A percentile compares a stretch with the other conserved stretches of the same genome.
These are phyloP conservation scores for Thozetella sp. DNA, from an alignment of 495 filamentous ascomycete genomes.

Conservation along the genomic window DNA sequence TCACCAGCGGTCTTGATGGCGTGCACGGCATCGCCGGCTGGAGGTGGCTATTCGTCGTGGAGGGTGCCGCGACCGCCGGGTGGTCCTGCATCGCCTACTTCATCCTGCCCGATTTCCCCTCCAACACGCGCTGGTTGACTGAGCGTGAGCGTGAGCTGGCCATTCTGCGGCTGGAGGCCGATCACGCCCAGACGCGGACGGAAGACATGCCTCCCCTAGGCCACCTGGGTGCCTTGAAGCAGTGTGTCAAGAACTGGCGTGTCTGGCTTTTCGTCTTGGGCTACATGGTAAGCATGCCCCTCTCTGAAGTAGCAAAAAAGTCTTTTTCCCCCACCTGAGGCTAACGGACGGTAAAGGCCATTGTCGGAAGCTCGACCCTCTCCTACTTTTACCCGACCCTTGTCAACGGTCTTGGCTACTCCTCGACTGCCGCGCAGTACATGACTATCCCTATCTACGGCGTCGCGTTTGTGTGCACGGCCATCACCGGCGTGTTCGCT, in stretches of 20 bases:
- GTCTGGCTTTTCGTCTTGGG: neutral
- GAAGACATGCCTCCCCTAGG: neutral
- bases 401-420: conserved; percentile 45
- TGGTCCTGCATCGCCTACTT: conserved; percentile 54
- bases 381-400: conserved; percentile 57
- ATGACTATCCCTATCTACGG: conserved; percentile 45
- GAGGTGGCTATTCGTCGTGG: conserved; percentile 56
- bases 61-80: conserved; percentile 55
- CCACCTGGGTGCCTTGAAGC: neutral
- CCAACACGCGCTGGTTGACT: conserved; percentile 63
- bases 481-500: conserved; percentile 25
- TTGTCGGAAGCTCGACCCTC: conserved; percentile 42
- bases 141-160: conserved; percentile 50
- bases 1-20: conserved; percentile 56
- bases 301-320: too few relatives aligned
- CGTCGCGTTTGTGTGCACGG: conserved; percentile 40
- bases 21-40: conserved; percentile 43
- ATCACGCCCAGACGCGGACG: conserved; percentile 9
- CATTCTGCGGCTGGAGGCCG: conserved; percentile 24
- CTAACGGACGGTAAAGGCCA: conserved; percentile 9
- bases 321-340: too few relatives aligned
- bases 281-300: conserved; percentile 4
- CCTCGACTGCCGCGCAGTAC: conserved; percentile 41
- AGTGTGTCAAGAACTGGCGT: neutral
- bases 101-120: conserved; percentile 58